These are phyloP conservation scores for Avena atlantica DNA, from an alignment of 176 grass and related monocot species.

Conservation along the genomic window DNA sequence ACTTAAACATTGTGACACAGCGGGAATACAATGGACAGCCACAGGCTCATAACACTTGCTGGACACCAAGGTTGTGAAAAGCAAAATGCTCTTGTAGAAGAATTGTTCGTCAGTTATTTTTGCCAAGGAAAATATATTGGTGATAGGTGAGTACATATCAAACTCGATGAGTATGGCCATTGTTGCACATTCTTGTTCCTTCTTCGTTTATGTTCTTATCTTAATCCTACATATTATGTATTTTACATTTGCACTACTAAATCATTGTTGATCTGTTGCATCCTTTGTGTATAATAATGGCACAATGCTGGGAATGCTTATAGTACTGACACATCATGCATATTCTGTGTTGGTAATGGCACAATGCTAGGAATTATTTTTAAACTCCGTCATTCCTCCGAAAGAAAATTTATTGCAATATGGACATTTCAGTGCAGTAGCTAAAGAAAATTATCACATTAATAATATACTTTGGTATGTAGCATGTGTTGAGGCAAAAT, in stretches of 20 bases:
- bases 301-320: not conserved
- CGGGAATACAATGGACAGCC: conserved; percentile 87
- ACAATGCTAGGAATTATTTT: not conserved
- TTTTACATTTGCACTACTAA: conserved; percentile 22
- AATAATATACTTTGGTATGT: not conserved
- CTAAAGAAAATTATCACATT: too few species aligned
- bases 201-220: not conserved
- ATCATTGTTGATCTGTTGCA: not conserved
- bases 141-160: conserved; percentile 61
- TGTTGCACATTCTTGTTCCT: not conserved
- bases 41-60: conserved; percentile 87
- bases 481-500: conserved; percentile 2
- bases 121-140: conserved; percentile 91
- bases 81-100: conserved; percentile 88
- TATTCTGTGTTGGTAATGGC: conserved; percentile 2
- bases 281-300: not conserved
- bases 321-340: not conserved
- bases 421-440: too few species aligned
- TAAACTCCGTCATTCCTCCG: too few species aligned
- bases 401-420: too few species aligned
- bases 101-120: conserved; percentile 78
- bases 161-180: conserved; percentile 26
- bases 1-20: conserved; percentile 58
- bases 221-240: not conserved
- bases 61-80: conserved; percentile 82